A percentile compares a stretch with the other conserved stretches of the same genome.
Evolutionary conservation across 1,284 basidiomycete species (phyloP).

Genomic region (Coniferiporia sulphurascens): DNA sequence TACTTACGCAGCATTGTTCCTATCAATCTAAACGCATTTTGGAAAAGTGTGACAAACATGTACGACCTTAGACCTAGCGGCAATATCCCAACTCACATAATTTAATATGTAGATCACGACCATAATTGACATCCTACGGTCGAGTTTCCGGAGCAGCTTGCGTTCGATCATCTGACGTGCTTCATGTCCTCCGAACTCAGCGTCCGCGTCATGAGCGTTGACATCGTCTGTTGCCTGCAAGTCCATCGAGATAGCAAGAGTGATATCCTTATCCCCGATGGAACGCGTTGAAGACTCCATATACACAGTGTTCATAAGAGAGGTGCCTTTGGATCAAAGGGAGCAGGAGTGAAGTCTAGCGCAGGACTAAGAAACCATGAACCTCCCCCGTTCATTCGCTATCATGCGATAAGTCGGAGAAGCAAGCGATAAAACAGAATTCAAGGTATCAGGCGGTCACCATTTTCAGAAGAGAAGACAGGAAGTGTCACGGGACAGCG

Average conservation of each 20-base stretch:
- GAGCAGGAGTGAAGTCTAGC: not conserved
- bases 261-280: not conserved
- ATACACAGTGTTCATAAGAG: not conserved
- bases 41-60: not conserved
- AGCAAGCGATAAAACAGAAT: no score
- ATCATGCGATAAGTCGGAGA: no score
- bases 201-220: constrained; percentile 26
- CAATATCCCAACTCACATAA: constrained; percentile 31
- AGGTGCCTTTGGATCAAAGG: not conserved
- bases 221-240: not conserved
- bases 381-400: no score
- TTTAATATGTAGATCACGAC: constrained; percentile 54
- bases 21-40: constrained; percentile 44
- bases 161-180: constrained; percentile 38
- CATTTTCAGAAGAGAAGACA: no score
- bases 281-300: not conserved
- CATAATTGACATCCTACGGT: constrained; percentile 44
- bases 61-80: not conserved
- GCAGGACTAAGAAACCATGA: not conserved
- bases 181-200: constrained; percentile 42
- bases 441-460: no score
- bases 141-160: constrained; percentile 44
- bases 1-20: constrained; percentile 59
- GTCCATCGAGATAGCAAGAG: not conserved
- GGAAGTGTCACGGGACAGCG: no score